These are phyloP conservation scores for Fraxinus cuspidata DNA, from an alignment of 257 asterid species.

Conservation along the genomic window DNA sequence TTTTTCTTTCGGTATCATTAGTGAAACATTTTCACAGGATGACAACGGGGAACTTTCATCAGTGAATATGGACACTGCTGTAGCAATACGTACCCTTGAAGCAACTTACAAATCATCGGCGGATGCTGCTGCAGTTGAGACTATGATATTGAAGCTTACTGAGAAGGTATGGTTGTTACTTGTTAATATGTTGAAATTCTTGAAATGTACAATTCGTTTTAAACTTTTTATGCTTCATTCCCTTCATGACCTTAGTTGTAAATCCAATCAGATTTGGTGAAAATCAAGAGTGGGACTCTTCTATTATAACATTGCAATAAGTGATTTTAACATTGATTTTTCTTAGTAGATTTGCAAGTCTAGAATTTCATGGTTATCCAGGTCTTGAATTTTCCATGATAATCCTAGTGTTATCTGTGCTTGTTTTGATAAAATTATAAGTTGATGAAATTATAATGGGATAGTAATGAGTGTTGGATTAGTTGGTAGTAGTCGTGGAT, in stretches of 20 bases:
- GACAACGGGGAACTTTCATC: conserved; percentile 93
- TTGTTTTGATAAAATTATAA: no score
- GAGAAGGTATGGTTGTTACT: conserved; percentile 62
- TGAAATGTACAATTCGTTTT: conserved; percentile 1
- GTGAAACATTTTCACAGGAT: conserved; percentile 59
- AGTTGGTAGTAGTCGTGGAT: no score
- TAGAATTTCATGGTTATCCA: neutral
- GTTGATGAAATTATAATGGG: no score
- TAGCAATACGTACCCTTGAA: conserved; percentile 98
- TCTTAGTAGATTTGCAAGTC: neutral
- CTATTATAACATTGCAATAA: neutral
- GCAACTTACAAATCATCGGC: conserved; percentile 88
- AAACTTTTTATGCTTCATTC: neutral
- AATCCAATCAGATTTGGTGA: neutral
- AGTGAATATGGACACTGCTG: conserved; percentile 99
- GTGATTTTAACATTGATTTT: neutral
- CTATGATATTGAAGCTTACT: conserved; percentile 75
- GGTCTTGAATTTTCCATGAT: neutral
- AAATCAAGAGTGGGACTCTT: neutral
- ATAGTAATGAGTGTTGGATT: no score
- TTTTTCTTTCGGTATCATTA: conserved; percentile 3
- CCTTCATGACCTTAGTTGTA: neutral
- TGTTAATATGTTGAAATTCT: conserved; percentile 6
- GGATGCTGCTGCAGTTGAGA: conserved; percentile 91
- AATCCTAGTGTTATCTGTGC: neutral